Percentiles rank a stretch among this genome's conserved stretches.
These are phyloP conservation scores for Hevea brasiliensis DNA, from an alignment of 345 rosid species.

Conservation along the genomic window DNA sequence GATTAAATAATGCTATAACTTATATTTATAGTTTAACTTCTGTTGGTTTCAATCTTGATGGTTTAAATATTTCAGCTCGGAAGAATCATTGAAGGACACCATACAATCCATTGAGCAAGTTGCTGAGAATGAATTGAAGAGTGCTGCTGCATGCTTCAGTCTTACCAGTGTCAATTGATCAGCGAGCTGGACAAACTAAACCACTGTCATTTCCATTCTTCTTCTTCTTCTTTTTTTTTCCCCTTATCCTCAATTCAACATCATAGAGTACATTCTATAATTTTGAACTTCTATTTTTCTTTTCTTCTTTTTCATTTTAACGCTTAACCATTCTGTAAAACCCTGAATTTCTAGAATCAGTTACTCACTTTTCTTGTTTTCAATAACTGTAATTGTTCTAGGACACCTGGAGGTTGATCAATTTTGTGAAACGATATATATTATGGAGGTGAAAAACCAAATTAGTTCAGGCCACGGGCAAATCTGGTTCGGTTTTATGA, in stretches of 20 bases:
- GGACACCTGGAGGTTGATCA: background rate
- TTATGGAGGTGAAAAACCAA: background rate
- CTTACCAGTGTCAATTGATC: slow-evolving; percentile 73
- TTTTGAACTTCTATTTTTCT: background rate
- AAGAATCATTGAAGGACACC: slow-evolving; percentile 56
- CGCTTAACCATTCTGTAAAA: background rate
- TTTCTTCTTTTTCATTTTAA: background rate
- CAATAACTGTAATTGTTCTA: background rate
- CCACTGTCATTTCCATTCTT: background rate
- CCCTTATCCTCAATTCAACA: background rate
- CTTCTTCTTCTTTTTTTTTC: background rate
- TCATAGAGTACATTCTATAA: slow-evolving; percentile 8
- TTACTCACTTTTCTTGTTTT: background rate
- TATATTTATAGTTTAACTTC: background rate
- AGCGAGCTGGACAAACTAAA: slow-evolving; percentile 1
- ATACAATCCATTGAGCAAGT: slow-evolving; percentile 48
- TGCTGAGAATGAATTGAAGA: slow-evolving; percentile 74
- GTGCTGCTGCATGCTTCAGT: slow-evolving; percentile 80
- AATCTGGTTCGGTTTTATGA: too few relatives aligned
- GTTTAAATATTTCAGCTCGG: slow-evolving; percentile 47
- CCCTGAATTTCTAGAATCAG: background rate
- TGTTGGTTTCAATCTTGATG: background rate
- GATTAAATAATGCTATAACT: too few relatives aligned
- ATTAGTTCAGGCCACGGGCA: too few relatives aligned
- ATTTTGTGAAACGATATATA: background rate